Conservation (phyloP, 805 yeast genomes). For the Yarrowia sp. region DNA sequence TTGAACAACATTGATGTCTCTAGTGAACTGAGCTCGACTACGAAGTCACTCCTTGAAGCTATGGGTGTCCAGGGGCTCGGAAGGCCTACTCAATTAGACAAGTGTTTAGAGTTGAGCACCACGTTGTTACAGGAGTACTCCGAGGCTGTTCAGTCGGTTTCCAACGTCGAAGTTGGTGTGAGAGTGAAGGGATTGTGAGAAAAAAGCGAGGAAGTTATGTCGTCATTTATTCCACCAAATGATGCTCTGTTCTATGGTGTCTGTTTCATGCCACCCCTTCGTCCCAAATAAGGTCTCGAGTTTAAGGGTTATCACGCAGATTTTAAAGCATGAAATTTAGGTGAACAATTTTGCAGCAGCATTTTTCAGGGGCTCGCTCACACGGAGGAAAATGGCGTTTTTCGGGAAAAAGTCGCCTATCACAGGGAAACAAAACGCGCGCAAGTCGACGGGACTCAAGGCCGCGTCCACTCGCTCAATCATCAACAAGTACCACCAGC, state of each 20-base stretch:
- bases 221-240: neutral
- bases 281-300: slow-evolving; percentile 14
- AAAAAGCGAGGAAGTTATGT: neutral
- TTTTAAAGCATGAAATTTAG: slow-evolving; percentile 22
- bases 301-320: slow-evolving; percentile 36
- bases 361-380: neutral
- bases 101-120: slow-evolving; percentile 18
- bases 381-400: slow-evolving; percentile 18
- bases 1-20: slow-evolving; percentile 2
- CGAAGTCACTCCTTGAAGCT: neutral
- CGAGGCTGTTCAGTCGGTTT: slow-evolving; percentile 14
- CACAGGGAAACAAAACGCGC: slow-evolving; percentile 30
- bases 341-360: slow-evolving; percentile 9
- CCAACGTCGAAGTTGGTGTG: neutral
- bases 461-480: slow-evolving; percentile 22
- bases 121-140: slow-evolving; percentile 21
- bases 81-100: slow-evolving; percentile 22
- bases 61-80: slow-evolving; percentile 20
- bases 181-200: slow-evolving; percentile 10
- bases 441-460: slow-evolving; percentile 30
- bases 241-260: neutral
- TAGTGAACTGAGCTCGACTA: slow-evolving; percentile 6
- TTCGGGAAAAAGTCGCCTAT: slow-evolving; percentile 34
- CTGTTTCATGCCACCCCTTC: neutral
- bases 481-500: slow-evolving; percentile 36